Evolutionary conservation across 306 rosid genomes (phyloP).

Genomic region (Canavalia gladiata): DNA sequence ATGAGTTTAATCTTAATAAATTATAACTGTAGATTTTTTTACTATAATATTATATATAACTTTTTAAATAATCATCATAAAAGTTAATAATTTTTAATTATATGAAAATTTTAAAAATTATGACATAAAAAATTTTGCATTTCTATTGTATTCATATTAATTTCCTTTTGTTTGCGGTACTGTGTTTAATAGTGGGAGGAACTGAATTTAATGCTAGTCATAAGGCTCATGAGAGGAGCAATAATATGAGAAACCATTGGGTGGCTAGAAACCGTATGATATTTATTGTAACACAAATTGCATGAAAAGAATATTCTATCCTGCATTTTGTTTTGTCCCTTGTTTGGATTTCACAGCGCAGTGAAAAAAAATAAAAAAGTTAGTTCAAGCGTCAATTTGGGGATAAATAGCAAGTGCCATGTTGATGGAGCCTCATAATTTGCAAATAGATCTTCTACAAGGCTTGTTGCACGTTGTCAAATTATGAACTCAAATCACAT

Average conservation of each 20-base stretch:
- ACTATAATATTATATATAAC: too few relatives aligned
- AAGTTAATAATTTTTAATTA: too few relatives aligned
- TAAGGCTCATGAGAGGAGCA: conserved; percentile 48
- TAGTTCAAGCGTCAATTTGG: conserved; percentile 38
- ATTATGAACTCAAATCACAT: conserved; percentile 40
- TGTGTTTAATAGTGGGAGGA: conserved; percentile 4
- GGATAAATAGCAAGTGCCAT: conserved; percentile 27
- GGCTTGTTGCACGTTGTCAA: conserved; percentile 28
- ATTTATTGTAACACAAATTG: conserved; percentile 12
- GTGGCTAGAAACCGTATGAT: neutral
- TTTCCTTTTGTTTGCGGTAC: too few relatives aligned
- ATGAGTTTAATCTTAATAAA: too few relatives aligned
- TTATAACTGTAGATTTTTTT: too few relatives aligned
- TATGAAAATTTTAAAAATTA: too few relatives aligned
- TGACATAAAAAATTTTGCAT: too few relatives aligned
- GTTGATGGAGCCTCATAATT: conserved; percentile 38
- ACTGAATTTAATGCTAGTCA: conserved; percentile 48
- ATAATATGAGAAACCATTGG: conserved; percentile 34
- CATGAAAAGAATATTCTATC: conserved; percentile 43
- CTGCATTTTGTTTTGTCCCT: neutral
- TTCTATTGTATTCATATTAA: too few relatives aligned
- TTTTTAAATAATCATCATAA: too few relatives aligned
- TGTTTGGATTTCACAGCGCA: neutral
- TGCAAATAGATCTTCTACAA: conserved; percentile 31
- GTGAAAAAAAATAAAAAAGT: conserved; percentile 5